These are phyloP conservation scores for Paulownia fortunei DNA, from an alignment of 257 asterid genomes.

Conservation along the genomic window DNA sequence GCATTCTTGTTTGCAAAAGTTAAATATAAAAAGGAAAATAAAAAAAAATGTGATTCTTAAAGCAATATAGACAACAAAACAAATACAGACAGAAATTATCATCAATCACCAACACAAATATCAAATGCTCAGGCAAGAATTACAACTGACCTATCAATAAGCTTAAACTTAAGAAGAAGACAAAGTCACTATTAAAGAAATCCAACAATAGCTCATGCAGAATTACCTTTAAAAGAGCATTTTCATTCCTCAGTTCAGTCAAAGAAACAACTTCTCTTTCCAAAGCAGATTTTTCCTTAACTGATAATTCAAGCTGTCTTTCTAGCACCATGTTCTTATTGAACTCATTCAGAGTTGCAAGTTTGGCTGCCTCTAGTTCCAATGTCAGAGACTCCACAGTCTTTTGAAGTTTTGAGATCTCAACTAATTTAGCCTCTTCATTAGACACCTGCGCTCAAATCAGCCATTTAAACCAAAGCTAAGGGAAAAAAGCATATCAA, in stretches of 20 bases:
- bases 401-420: constrained; percentile 88
- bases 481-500: constrained; percentile 19
- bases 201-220: constrained; percentile 7
- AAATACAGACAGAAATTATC: not conserved
- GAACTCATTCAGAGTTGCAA: constrained; percentile 85
- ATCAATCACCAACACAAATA: constrained; percentile 10
- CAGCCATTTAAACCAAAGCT: constrained; percentile 29
- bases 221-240: constrained; percentile 75
- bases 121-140: constrained; percentile 24
- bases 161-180: constrained; percentile 1
- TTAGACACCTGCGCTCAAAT: constrained; percentile 69
- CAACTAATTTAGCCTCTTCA: constrained; percentile 83
- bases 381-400: constrained; percentile 79
- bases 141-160: constrained; percentile 18
- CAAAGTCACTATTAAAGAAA: constrained; percentile 7
- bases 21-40: not conserved
- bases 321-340: constrained; percentile 80
- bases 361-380: constrained; percentile 90
- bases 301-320: constrained; percentile 71
- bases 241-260: constrained; percentile 77
- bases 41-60: not conserved
- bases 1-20: constrained; percentile 1
- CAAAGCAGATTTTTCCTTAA: constrained; percentile 74
- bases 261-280: constrained; percentile 68
- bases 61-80: not conserved